Evolutionary conservation across 108 stramenopile genomes (phyloP).

Genomic region (Fistulifera solaris): DNA sequence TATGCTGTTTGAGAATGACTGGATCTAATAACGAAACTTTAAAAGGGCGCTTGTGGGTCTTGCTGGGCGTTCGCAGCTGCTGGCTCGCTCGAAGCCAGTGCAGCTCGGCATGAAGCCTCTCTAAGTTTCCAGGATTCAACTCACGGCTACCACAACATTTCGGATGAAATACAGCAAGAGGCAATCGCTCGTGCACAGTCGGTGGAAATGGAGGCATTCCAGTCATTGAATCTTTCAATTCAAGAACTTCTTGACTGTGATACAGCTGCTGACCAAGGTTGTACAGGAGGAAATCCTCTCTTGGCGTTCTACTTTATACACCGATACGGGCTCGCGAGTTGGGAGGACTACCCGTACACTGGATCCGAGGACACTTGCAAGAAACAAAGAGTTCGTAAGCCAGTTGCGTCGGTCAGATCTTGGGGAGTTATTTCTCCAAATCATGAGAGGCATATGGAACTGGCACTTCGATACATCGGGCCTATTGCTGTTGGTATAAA

Average conservation of each 20-base stretch:
- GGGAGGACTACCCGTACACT: conserved; percentile 54
- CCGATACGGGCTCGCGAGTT: conserved; percentile 47
- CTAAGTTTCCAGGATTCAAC: conserved; percentile 21
- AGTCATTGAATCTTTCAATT: conserved; percentile 48
- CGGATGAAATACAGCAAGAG: not conserved
- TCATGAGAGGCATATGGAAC: conserved; percentile 57
- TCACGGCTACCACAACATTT: not conserved
- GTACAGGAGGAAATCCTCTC: conserved; percentile 88
- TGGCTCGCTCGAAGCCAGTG: conserved; percentile 84
- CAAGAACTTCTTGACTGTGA: conserved; percentile 93
- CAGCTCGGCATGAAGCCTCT: conserved; percentile 44
- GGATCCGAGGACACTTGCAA: conserved; percentile 21
- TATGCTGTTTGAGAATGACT: not conserved
- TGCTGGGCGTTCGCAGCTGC: conserved; percentile 99
- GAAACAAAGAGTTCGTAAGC: conserved; percentile 19
- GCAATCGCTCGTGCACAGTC: conserved; percentile 23
- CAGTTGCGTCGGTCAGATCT: conserved; percentile 55
- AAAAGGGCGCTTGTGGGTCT: conserved; percentile 75
- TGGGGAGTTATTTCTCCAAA: conserved; percentile 66
- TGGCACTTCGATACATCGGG: conserved; percentile 62
- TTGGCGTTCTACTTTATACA: conserved; percentile 81
- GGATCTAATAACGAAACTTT: not conserved
- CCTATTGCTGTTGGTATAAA: conserved; percentile 69
- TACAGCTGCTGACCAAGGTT: conserved; percentile 70
- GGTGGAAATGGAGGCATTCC: conserved; percentile 37